Evolutionary conservation across 1,284 basidiomycete genomes (phyloP), one percentile per base, ranked within the genome.

Genomic region (Marasmius oreades): DNA sequence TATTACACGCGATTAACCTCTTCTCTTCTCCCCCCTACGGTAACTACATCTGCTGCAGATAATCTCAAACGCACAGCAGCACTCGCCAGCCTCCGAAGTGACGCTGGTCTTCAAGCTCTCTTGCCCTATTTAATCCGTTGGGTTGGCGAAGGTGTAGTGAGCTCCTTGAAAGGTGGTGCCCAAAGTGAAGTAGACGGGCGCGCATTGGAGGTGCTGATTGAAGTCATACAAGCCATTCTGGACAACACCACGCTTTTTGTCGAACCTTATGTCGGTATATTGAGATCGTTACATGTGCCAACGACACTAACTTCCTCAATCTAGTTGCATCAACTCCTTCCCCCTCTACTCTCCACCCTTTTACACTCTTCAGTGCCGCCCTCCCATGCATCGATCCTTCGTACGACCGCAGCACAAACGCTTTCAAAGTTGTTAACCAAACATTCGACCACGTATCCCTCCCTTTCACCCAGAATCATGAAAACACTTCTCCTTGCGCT

Each of bases 121-220:
- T 75, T 99, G 18, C 94, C 95, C 0, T 99, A 99, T 69, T 79
- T 99, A 28, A 92, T 98, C 46, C 88, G 93, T 51, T 99, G 96
- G 93, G 84, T 96, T 1, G 92, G 88, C 6, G 94, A 98, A 68
- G 93, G 88, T 34, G 89, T 93, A 8, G 85, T 90, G n/a, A 78
- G 73, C 8, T 80, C 81, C 0, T 69, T 91, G 51, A 83, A 81
- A 59, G 82, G 86, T 45, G 82, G 83, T 5, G 67, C 75, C 14
- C 77, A 84, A 60, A 72, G 76, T 52, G 84, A 92, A 62, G 71
- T 74, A 59, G 82, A 90, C 57, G 86, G 88, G 6, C 77, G 77
- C 56, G 79, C 84, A 11, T 74, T 96, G 2, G 89, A 90, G 61
- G 86, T 93, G 28, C 74, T 93, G 57, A 74, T 97, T 59, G 90